Base-by-base conservation (phyloP, 441 rosid species). In the Erodium texanum region DNA sequence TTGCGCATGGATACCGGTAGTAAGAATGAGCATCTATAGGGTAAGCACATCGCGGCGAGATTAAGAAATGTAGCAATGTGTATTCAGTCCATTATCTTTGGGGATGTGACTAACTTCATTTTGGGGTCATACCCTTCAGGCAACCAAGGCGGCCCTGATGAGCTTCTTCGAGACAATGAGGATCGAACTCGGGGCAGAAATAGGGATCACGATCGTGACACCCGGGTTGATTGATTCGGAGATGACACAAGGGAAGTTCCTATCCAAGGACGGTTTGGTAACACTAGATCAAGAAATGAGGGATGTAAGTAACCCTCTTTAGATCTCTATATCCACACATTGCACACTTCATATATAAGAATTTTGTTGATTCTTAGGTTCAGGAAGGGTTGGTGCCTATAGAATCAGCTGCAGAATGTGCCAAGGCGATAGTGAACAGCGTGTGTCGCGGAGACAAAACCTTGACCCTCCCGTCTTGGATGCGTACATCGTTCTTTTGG, bases 141-240 rank as follows among this genome's bases (percentile, higher is more conserved):
- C 95, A 66, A 83, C 87, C 79, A 88, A 89, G 77, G 91, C 90
- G 12, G 93, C 93, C 0, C 0, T 84, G 68, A 6, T 75, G 5
- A 74, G 20, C 69, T 85, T 88, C 67, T 88, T 77, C 22, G 86
- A 88, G 75, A 83, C 96, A 18, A 4, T 88, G 74, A 83, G 94
- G 71, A 78, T 82, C 24, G 98, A 92, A 73, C 56, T 86, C n/a
- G 86, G 87, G 1, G 19, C 79, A 0, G 83, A 82, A 15, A 72
- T 88, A 5, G 70, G 66, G 14, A 77, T 89, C 52, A 81, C 88
- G 11, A 79, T 88, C 0, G 95, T 82, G 8, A 82, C 91, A n/a
- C 89, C 91, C 3, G 90, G 86, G 10, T 79, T 75, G 68, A 77
- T 85, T 2, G 90, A 87, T 61, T 86, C 94, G 0, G 89, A 85